Base-by-base conservation (phyloP, 1,284 basidiomycete species). In the Ganoderma meredithae region DNA sequence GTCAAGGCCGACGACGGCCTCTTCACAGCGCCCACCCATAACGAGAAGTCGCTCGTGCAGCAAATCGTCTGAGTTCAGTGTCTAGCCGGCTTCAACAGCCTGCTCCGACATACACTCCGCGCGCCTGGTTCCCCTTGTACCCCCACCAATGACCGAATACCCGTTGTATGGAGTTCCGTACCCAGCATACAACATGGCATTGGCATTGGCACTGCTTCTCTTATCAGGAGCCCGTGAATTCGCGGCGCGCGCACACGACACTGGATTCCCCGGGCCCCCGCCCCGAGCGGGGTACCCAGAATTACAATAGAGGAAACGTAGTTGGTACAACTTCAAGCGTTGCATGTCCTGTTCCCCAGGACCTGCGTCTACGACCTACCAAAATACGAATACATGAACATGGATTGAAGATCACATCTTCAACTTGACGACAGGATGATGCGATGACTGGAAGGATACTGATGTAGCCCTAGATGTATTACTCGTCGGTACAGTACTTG, bases 81-180 rank as follows among this genome's bases (percentile, higher is more conserved):
- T 58, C 31, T 17, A 7, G 31, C 19, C 55, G 66, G 71, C 66
- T 69, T 68, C 68, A 71, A 69, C 65, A 69, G 70, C 70, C 62
- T 52, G 44, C 19, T 27, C 27, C 25, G 60, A 44, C 63, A 22
- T 41, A 31, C 13, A 44, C 39, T 22, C 41, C 31, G 36, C 27
- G 49, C 22, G 36, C 39, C 27, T 27, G 25, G 25, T 44, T 25
- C 27, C 27, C 19, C 19, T 27, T 12, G 22, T 44, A 25, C 19
- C 19, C 33, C 44, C 33, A 36, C 49, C 40, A 43, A n/a, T 13
- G 3, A 31, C 39, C 10, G 13, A 22, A 58, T 39, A 39, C 55
- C 8, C 55, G 31, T 22, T 13, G 53, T 19, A 33, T 17, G 17
- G 47, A 8, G 25, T 49, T 22, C 4, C 22, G 12, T 49, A 25